phyloP scores from a whole-genome alignment of 306 rosid genomes.

The Malus domestica region ASM211411v1 NC_041796.1:14391501-14392000 shows the following conservation, averaged over 20 bases:
- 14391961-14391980: background rate
- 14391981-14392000: background rate
- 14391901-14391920: background rate
- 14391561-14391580: background rate
- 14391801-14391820: too few relatives aligned
- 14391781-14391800: too few relatives aligned
- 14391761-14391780: too few relatives aligned
- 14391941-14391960: background rate
- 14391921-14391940: background rate
- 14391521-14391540: conserved; percentile 3
- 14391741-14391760: too few relatives aligned
- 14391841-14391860: too few relatives aligned
- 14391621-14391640: background rate
- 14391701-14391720: too few relatives aligned
- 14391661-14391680: too few relatives aligned
- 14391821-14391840: too few relatives aligned
- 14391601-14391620: background rate
- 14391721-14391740: too few relatives aligned
- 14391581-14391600: background rate
- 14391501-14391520: background rate
- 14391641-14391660: too few relatives aligned
- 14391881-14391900: background rate
- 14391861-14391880: too few relatives aligned
- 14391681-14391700: too few relatives aligned
- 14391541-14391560: background rate